Evolutionary conservation across 305 asterid genomes (phyloP).

Genomic region (Plantago lanceolata): DNA sequence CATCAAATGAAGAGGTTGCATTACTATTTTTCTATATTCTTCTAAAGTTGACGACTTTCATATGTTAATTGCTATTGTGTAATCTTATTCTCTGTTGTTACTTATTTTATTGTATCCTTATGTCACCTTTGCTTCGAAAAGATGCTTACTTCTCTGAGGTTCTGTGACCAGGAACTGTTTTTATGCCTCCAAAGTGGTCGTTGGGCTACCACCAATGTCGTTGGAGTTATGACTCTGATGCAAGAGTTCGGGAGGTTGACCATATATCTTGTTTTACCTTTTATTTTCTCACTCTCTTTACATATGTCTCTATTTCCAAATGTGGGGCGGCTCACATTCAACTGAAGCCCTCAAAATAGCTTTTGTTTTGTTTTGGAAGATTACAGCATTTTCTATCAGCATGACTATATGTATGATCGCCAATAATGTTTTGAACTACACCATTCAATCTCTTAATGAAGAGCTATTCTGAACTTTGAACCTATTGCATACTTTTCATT

Average conservation of each 20-base stretch:
- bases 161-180: slow-evolving; percentile 65
- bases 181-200: slow-evolving; percentile 98
- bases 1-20: neutral
- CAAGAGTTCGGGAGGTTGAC: slow-evolving; percentile 83
- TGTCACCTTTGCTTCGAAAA: slow-evolving; percentile 5
- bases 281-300: slow-evolving; percentile 11
- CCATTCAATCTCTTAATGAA: neutral
- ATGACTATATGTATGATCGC: neutral
- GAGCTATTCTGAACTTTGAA: too few species aligned
- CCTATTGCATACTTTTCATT: too few species aligned
- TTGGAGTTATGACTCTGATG: slow-evolving; percentile 83
- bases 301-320: slow-evolving; percentile 15
- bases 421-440: neutral
- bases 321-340: neutral
- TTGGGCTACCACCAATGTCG: slow-evolving; percentile 98
- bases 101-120: neutral
- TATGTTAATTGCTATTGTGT: neutral
- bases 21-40: neutral
- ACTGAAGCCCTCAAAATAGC: neutral
- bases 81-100: neutral
- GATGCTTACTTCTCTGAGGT: slow-evolving; percentile 18
- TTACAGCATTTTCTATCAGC: neutral
- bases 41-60: neutral
- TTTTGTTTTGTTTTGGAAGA: neutral
- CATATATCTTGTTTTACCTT: slow-evolving; percentile 11